Conservation (phyloP, 2,329 filamentous ascomycete genomes). For the Monilinia vaccinii-corymbosi region DNA sequence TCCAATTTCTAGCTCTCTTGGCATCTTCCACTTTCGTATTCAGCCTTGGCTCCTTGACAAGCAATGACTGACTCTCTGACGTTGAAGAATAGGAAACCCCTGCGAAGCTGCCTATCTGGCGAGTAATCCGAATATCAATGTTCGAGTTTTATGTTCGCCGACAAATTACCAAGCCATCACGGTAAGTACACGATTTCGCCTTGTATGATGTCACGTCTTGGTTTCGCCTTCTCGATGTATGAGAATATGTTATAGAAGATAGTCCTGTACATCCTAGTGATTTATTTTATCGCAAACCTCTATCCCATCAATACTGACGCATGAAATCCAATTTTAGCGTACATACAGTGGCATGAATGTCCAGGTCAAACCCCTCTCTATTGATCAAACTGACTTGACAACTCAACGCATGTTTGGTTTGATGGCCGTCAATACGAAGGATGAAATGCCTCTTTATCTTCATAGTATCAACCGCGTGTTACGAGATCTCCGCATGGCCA, state of each 20-base stretch:
- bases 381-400: constrained; percentile 41
- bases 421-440: constrained; percentile 40
- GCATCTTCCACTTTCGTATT: neutral
- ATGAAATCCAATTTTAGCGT: constrained; percentile 3
- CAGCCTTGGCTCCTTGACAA: neutral
- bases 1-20: neutral
- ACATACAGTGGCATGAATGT: constrained; percentile 36
- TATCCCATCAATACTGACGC: neutral
- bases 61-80: neutral
- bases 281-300: neutral
- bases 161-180: constrained; percentile 37
- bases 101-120: constrained; percentile 50
- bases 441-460: constrained; percentile 42
- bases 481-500: constrained; percentile 38
- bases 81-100: constrained; percentile 16
- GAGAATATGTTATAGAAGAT: neutral
- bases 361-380: constrained; percentile 36
- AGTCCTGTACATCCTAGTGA: neutral
- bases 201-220: neutral
- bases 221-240: neutral
- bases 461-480: constrained; percentile 40
- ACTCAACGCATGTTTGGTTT: constrained; percentile 44
- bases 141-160: constrained; percentile 43
- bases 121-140: constrained; percentile 35
- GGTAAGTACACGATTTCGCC: constrained; percentile 6